Evolutionary conservation across 2,329 filamentous ascomycete species (phyloP).

Genomic region (Tolypocladium guangdongense): DNA sequence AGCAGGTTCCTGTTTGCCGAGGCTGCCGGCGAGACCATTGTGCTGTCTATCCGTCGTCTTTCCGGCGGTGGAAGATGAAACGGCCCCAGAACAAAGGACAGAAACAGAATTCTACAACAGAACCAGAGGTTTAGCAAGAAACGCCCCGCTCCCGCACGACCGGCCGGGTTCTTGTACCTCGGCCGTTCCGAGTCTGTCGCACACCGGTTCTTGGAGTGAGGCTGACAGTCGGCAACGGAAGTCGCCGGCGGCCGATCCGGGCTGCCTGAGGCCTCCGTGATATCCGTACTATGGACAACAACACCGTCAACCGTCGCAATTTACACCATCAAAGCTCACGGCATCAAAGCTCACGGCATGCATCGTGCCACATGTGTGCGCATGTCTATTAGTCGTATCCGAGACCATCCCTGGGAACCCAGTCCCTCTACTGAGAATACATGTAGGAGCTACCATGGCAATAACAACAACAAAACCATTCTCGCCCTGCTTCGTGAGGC

Average conservation of each 20-base stretch:
- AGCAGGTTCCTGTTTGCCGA: slow-evolving; percentile 27
- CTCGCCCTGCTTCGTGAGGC: neutral
- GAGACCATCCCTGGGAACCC: neutral
- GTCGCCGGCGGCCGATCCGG: slow-evolving; percentile 8
- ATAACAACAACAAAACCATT: neutral
- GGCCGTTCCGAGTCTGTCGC: neutral
- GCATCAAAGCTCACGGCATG: no score
- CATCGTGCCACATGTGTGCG: neutral
- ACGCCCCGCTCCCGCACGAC: neutral
- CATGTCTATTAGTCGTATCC: neutral
- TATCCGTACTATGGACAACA: no score
- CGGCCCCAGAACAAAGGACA: neutral
- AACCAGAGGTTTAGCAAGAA: neutral
- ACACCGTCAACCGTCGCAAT: no score
- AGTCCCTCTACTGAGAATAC: neutral
- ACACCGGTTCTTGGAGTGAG: neutral
- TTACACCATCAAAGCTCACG: no score
- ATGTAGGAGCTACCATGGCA: neutral
- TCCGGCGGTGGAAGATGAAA: neutral
- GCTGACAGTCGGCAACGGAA: no score
- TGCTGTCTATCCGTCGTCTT: neutral
- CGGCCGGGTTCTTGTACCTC: neutral
- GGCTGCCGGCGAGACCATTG: slow-evolving; percentile 5
- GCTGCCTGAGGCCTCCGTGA: no score
- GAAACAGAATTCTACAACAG: neutral